These are phyloP conservation scores for Fusarium fracticaudum DNA, from an alignment of 2,329 filamentous ascomycete genomes.

Conservation along the genomic window DNA sequence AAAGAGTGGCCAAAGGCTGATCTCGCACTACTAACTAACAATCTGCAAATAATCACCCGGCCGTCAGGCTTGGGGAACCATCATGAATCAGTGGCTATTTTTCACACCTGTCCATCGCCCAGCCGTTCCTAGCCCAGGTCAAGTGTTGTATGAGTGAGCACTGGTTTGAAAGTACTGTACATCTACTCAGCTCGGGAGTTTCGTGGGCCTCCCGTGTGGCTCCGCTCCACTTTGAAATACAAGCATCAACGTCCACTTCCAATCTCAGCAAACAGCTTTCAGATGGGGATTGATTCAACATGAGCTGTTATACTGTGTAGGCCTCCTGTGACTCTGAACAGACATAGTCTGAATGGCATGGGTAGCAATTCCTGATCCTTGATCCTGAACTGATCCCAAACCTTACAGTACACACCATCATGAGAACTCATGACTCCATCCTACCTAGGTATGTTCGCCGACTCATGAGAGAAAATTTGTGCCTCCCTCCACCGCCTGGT, in stretches of 20 bases:
- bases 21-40: neutral
- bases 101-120: neutral
- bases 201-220: slow-evolving; percentile 23
- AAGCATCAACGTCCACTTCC: slow-evolving; percentile 28
- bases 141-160: neutral
- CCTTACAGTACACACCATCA: neutral
- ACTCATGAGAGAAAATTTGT: slow-evolving; percentile 28
- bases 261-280: slow-evolving; percentile 32
- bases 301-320: neutral
- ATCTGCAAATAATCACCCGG: slow-evolving; percentile 3
- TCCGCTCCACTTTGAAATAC: slow-evolving; percentile 14
- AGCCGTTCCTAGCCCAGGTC: neutral
- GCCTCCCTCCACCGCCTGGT: slow-evolving; percentile 38
- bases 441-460: neutral
- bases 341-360: neutral
- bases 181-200: slow-evolving; percentile 22
- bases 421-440: slow-evolving; percentile 14
- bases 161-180: slow-evolving; percentile 14
- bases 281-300: slow-evolving; percentile 3
- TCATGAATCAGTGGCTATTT: neutral
- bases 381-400: neutral
- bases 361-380: neutral
- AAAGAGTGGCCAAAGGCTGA: slow-evolving; percentile 1
- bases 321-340: neutral
- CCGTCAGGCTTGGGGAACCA: neutral